Evolutionary conservation across 1,284 basidiomycete species (phyloP).

Genomic region (Fomitopsis palustris): DNA sequence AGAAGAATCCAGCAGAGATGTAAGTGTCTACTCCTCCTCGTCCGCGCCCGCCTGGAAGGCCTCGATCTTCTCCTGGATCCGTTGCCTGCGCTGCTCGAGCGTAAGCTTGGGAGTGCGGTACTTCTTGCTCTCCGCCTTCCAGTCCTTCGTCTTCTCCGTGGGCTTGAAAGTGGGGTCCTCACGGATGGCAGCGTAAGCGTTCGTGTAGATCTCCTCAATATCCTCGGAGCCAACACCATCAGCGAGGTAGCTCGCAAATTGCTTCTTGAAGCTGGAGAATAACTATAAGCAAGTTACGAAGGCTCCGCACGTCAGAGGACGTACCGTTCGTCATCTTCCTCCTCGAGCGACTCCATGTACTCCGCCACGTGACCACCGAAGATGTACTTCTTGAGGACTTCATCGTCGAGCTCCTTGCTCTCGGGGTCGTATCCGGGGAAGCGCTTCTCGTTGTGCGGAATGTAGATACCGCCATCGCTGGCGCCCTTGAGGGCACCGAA

Average conservation of each 20-base stretch:
- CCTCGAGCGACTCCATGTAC: slow-evolving; percentile 99
- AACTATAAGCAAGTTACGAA: not conserved
- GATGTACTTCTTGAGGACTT: slow-evolving; percentile 97
- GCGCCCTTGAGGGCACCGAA: slow-evolving; percentile 99
- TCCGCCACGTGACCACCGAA: slow-evolving; percentile 97
- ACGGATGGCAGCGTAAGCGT: slow-evolving; percentile 91
- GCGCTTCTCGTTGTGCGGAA: slow-evolving; percentile 97
- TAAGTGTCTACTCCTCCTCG: slow-evolving; percentile 45
- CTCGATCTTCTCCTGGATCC: slow-evolving; percentile 82
- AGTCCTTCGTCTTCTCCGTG: slow-evolving; percentile 90
- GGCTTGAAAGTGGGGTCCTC: slow-evolving; percentile 92
- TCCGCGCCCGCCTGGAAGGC: slow-evolving; percentile 66
- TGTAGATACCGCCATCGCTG: slow-evolving; percentile 96
- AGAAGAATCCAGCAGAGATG: not conserved
- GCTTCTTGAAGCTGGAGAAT: slow-evolving; percentile 88
- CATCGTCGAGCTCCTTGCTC: slow-evolving; percentile 90
- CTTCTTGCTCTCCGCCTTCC: slow-evolving; percentile 86
- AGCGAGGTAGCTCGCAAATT: slow-evolving; percentile 93
- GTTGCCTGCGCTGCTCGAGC: slow-evolving; percentile 72
- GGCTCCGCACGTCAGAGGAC: slow-evolving; percentile 16
- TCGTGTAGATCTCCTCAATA: slow-evolving; percentile 94
- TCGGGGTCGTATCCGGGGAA: slow-evolving; percentile 99
- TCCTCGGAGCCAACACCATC: slow-evolving; percentile 96
- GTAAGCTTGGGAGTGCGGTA: slow-evolving; percentile 74
- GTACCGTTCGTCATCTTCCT: slow-evolving; percentile 97